Conservation (phyloP, 2,329 filamentous ascomycete species). For the Biscogniauxia mediterranea region DNA sequence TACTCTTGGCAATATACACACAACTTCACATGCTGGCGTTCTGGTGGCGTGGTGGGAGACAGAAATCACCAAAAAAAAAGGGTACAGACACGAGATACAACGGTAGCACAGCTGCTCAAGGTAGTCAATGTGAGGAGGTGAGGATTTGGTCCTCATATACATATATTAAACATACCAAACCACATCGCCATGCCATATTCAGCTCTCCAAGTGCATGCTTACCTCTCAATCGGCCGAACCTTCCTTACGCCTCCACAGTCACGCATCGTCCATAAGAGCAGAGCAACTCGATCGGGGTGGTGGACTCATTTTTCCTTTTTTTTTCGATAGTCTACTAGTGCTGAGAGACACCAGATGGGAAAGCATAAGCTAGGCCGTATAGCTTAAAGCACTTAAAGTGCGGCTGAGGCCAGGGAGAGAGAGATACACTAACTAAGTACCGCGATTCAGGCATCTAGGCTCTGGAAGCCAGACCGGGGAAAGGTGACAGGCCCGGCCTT, state of each 20-base stretch:
- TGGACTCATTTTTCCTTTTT: neutral
- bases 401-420: neutral
- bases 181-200: neutral
- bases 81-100: no score
- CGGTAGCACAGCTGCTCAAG: no score
- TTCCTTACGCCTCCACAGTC: neutral
- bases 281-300: neutral
- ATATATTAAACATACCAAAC: no score
- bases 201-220: neutral
- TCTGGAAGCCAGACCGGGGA: neutral
- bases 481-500: neutral
- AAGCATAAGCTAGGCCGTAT: neutral
- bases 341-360: neutral
- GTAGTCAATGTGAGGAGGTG: no score
- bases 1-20: no score
- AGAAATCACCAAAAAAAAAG: no score
- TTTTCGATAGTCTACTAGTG: neutral
- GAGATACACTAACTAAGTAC: neutral
- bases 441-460: neutral
- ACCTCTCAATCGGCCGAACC: neutral
- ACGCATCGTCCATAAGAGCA: neutral
- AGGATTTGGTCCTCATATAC: no score
- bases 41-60: no score
- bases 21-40: no score
- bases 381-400: neutral